Base-by-base conservation (phyloP, 2,329 filamentous ascomycete genomes). In the Mollisiaceae sp. region DNA sequence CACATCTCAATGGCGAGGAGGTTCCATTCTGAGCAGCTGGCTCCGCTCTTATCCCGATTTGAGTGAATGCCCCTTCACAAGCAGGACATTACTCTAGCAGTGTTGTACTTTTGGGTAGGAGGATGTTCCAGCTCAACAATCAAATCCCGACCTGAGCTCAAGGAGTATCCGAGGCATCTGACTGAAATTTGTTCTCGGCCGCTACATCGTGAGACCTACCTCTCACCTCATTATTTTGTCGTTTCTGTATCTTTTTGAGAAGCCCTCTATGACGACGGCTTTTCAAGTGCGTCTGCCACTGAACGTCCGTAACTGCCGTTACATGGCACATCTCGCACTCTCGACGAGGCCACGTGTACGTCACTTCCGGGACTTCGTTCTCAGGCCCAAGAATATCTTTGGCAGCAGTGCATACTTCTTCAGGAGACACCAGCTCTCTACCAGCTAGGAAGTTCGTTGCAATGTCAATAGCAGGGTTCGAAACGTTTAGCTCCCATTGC, bases 261-360 rank as follows among this genome's bases (percentile, higher is more conserved):
- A 69, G 64, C 15, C 68, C 69, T 59, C 75, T 69, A 68, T 85
- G 83, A 22, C 75, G 76, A 58, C 77, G 77, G 47, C 82, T 79
- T 22, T 78, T 78, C 14, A 85, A 67, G 69, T 86, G 83, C 55
- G 69, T 73, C 61, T 78, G 70, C 83, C 83, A 85, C 64, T 80
- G 73, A 65, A 84, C 80, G 68, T 89, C 85, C 2, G 84, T 86
- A 61, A 89, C 75, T 4, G 84, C 78, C 24, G 87, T 86, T 64
- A 85, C 85, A 71, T 92, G 80, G 74, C 95, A 99, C 0, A 88
- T 70, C 2, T 92, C 88, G 73, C 95, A 99, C 20, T 83, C 85
- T 70, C 84, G 82, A 67, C 82, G 81, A 32, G 80, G 74, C 77
- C 82, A 85, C 24, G 11, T 8, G 32, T 35, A 81, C 8, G 78